phyloP scores from a whole-genome alignment of 139 green algal species.

The Astrephomene gubernaculifera region DNA sequence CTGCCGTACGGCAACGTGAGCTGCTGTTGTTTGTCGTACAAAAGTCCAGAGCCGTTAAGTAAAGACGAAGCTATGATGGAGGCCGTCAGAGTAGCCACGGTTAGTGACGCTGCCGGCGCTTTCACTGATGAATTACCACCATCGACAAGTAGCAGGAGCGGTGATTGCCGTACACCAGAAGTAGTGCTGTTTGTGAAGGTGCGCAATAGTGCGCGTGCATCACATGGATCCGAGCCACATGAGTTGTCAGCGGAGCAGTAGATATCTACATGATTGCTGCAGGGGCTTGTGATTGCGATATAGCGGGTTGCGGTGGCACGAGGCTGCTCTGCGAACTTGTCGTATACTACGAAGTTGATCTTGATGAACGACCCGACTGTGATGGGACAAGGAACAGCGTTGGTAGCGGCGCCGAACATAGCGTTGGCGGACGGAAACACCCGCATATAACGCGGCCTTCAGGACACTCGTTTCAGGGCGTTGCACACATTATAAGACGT shows the following conservation, averaged over 20 bases:
- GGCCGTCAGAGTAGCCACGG: not conserved
- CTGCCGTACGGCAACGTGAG: conserved; percentile 25
- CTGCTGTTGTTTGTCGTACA: not conserved
- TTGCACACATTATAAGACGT: not conserved
- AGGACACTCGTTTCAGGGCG: not conserved
- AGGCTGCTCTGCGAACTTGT: conserved; percentile 12
- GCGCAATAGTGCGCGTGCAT: not conserved
- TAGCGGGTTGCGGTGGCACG: conserved; percentile 10
- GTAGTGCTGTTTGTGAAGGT: not conserved
- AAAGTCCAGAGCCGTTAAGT: not conserved
- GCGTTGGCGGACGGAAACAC: not conserved
- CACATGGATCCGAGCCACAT: conserved; percentile 1
- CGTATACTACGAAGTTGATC: conserved; percentile 28
- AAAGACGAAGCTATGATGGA: not conserved
- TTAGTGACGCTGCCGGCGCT: not conserved
- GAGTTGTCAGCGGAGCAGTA: conserved; percentile 1
- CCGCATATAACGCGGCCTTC: not conserved
- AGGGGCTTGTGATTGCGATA: not conserved
- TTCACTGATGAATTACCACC: not conserved
- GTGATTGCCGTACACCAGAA: not conserved
- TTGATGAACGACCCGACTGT: not conserved
- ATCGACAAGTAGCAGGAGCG: conserved; percentile 15
- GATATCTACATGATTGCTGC: not conserved
- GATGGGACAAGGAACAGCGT: too few relatives aligned
- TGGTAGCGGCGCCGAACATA: too few relatives aligned